Evolutionary conservation across 192 early-diverging fungal genomes (phyloP).

Genomic region (Linnemannia elongata): DNA sequence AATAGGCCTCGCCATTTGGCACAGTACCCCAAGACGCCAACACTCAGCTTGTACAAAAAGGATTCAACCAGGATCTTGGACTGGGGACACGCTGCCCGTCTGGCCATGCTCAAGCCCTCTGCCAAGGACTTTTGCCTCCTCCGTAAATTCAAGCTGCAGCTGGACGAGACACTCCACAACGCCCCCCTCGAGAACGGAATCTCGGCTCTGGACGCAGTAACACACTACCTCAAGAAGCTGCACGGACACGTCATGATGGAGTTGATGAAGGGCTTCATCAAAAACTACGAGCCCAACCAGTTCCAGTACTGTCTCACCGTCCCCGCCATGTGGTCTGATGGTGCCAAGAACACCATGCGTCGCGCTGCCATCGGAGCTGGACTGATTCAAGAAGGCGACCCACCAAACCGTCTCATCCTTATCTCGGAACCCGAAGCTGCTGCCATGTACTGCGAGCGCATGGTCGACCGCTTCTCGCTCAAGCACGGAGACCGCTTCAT

Average conservation of each 20-base stretch:
- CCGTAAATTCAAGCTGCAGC: slow-evolving; percentile 57
- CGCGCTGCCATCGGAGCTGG: slow-evolving; percentile 65
- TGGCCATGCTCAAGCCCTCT: slow-evolving; percentile 49
- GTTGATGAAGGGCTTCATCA: slow-evolving; percentile 57
- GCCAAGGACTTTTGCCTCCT: slow-evolving; percentile 54
- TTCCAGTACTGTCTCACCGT: slow-evolving; percentile 63
- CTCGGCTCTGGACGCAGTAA: slow-evolving; percentile 45
- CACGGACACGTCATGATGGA: slow-evolving; percentile 56
- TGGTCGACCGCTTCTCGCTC: slow-evolving; percentile 59
- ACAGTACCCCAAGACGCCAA: slow-evolving; percentile 65
- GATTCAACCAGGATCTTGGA: slow-evolving; percentile 54
- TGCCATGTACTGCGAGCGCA: slow-evolving; percentile 68
- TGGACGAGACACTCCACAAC: slow-evolving; percentile 51
- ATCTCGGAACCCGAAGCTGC: slow-evolving; percentile 68
- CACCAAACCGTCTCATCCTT: slow-evolving; percentile 62
- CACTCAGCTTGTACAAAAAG: slow-evolving; percentile 55
- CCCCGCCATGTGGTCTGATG: slow-evolving; percentile 68
- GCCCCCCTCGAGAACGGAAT: slow-evolving; percentile 56
- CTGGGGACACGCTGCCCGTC: slow-evolving; percentile 61
- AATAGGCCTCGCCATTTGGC: slow-evolving; percentile 49
- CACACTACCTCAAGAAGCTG: slow-evolving; percentile 56
- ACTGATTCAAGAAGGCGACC: slow-evolving; percentile 60
- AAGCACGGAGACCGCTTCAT: slow-evolving; percentile 59
- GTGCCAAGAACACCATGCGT: slow-evolving; percentile 66
- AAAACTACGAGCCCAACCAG: slow-evolving; percentile 42